Conservation (phyloP, 306 rosid genomes). For the Vicia villosa region DNA sequence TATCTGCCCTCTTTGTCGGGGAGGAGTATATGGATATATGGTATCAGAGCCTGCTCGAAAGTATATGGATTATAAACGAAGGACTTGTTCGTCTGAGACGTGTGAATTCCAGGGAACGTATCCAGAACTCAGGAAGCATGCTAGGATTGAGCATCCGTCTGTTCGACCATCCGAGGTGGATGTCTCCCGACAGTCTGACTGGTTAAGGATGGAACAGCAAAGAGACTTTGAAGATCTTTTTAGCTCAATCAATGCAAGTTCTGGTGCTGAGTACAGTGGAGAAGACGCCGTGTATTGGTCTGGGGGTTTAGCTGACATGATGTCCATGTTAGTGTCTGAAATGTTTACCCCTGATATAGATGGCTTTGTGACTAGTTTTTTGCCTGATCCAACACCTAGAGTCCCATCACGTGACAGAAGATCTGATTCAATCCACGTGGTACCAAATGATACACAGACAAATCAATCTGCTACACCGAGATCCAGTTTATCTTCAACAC, state of each 20-base stretch:
- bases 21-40: conserved; percentile 70
- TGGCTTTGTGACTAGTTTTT: not conserved
- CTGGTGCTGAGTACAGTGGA: conserved; percentile 37
- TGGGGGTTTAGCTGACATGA: conserved; percentile 33
- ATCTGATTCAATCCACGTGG: not conserved
- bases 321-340: conserved; percentile 44
- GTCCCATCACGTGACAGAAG: not conserved
- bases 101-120: conserved; percentile 72
- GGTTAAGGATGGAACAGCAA: conserved; percentile 74
- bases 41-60: conserved; percentile 64
- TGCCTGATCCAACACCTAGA: not conserved
- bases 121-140: conserved; percentile 78
- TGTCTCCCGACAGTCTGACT: conserved; percentile 54
- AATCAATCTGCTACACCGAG: too few relatives aligned
- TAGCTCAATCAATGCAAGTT: conserved; percentile 55
- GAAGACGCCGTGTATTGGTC: conserved; percentile 28
- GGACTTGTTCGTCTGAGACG: conserved; percentile 75
- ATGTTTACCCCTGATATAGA: conserved; percentile 32
- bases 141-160: conserved; percentile 76
- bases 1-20: conserved; percentile 84
- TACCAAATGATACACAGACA: not conserved
- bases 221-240: conserved; percentile 60
- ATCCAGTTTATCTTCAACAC: too few relatives aligned
- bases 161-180: conserved; percentile 77
- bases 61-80: conserved; percentile 60